A percentile compares a stretch with the other conserved stretches of the same genome.
These are phyloP conservation scores for Cutaneotrichosporon sp. DNA, from an alignment of 1,284 basidiomycete species.

Conservation along the genomic window DNA sequence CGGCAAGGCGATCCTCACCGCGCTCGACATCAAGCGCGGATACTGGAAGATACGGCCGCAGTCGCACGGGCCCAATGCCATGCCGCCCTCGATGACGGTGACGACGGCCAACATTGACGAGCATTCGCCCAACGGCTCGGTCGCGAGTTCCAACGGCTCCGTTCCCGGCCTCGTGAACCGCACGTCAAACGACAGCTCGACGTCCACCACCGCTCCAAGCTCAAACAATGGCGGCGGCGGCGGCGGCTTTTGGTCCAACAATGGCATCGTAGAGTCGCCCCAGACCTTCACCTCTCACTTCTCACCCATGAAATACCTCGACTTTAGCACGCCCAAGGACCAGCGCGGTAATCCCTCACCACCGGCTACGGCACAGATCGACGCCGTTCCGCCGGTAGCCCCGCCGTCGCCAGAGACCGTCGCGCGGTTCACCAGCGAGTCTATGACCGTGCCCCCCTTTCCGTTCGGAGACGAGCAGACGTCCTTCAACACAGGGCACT, in stretches of 20 bases:
- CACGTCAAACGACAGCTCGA: background rate
- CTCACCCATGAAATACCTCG: conserved; percentile 3
- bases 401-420: too few species aligned
- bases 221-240: background rate
- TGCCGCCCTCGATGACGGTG: background rate
- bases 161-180: background rate
- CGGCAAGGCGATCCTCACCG: conserved; percentile 35
- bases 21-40: conserved; percentile 43
- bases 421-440: too few species aligned
- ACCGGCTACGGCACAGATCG: too few species aligned
- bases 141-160: background rate
- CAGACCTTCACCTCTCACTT: background rate
- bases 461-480: too few species aligned
- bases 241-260: background rate
- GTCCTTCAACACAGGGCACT: too few species aligned
- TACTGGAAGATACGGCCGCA: conserved; percentile 26
- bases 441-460: too few species aligned
- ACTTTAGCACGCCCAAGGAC: background rate
- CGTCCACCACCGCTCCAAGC: background rate
- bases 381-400: too few species aligned
- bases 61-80: background rate
- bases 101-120: background rate
- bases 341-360: too few species aligned
- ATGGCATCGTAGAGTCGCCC: background rate
- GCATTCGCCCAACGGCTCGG: background rate